phyloP scores from a whole-genome alignment of 768 basidiomycete species.

The Tubosaeta sp. region DNA sequence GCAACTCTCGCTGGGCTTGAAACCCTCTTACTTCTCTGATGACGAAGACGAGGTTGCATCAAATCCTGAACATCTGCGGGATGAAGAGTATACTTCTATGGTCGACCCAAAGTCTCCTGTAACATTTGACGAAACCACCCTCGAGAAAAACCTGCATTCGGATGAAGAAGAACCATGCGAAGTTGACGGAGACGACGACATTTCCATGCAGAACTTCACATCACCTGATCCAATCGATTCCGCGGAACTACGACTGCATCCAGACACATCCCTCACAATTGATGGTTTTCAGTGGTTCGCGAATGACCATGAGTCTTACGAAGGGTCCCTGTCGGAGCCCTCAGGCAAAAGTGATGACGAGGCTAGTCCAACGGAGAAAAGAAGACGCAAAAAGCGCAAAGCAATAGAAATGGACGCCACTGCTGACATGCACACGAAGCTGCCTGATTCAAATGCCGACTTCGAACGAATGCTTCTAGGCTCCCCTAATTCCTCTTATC shows the following conservation, averaged over 20 bases:
- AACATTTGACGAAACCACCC: constrained; percentile 20
- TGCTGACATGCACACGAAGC: constrained; percentile 78
- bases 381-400: constrained; percentile 64
- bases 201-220: constrained; percentile 16
- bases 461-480: constrained; percentile 92
- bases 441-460: constrained; percentile 88
- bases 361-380: constrained; percentile 37
- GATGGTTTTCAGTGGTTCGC: constrained; percentile 73
- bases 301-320: constrained; percentile 32
- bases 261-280: constrained; percentile 41
- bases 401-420: constrained; percentile 78
- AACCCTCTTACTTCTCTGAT: constrained; percentile 79
- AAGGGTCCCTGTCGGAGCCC: constrained; percentile 38
- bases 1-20: constrained; percentile 78
- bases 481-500: constrained; percentile 93
- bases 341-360: constrained; percentile 41
- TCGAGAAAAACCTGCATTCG: constrained; percentile 6
- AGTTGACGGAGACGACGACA: constrained; percentile 9
- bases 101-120: constrained; percentile 22
- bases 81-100: constrained; percentile 30
- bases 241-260: background rate
- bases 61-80: constrained; percentile 24
- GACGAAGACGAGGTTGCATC: constrained; percentile 46
- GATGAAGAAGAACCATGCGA: constrained; percentile 20
- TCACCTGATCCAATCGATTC: background rate